Base-by-base conservation (phyloP, 2,329 filamentous ascomycete species). In the Cryphonectria nitschkei region DNA sequence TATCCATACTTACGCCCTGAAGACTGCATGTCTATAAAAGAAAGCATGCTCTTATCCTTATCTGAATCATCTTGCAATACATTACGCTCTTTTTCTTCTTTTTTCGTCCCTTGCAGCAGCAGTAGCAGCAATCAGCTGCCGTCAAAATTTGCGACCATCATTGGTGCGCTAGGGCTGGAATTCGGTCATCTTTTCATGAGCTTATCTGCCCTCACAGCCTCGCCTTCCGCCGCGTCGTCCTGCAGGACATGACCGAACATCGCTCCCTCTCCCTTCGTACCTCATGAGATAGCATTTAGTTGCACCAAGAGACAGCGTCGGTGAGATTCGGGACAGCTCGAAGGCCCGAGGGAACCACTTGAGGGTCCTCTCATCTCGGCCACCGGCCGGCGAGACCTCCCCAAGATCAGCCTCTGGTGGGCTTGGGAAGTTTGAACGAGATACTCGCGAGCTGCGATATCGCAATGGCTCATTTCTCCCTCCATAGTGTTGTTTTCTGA, bases 371-470 rank as follows among this genome's bases (percentile, higher is more conserved):
- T 65, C 62, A 63, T 56, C 37, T 65, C 61, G 58, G 52, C 39
- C 37, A 29, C 9, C 61, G 37, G 26, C 65, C 65, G 65, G 61
- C 61, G 39, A 26, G 39, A 43, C 39, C 13, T 41, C 58, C 43
- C 46, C 43, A 26, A 26, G 46, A 56, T 39, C 65, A 41, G 29
- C 37, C 43, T 32, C 43, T 19, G 39, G 41, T 46, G 58, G 16
- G 58, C 39, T 43, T 14, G 41, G 32, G 58, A 22, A 22, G 11
- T 39, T 26, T 32, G 58, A 32, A 26, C 34, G 22, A 37, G 11
- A n/a, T n/a, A 22, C 46, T 16, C 37, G 41, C 26, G 32, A 46
- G 32, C 39, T 72, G 70, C 70, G 70, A 72, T 68, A 68, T 72
- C 70, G 70, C 70, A 68, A 46, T 22, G n/a, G 46, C 22, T 50